Evolutionary conservation across 2,329 filamentous ascomycete genomes (phyloP).

Genomic region (Rhexocercosporidium sp.): DNA sequence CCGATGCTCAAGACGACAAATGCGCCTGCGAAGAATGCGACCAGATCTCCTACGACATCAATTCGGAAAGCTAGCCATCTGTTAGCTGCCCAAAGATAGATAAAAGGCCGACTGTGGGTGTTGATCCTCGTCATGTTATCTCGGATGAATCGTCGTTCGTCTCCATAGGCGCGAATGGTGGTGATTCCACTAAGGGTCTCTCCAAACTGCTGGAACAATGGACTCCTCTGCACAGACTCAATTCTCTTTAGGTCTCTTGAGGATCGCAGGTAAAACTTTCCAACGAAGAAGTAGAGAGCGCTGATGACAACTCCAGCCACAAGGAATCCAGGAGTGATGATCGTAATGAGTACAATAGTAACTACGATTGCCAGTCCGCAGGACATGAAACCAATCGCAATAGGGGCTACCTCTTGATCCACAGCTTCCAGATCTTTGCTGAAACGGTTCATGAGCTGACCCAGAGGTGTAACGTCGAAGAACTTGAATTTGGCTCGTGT

Average conservation of each 20-base stretch:
- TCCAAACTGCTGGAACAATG: conserved; percentile 96
- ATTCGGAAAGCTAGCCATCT: conserved; percentile 95
- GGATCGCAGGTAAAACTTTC: conserved; percentile 85
- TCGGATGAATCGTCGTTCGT: conserved; percentile 89
- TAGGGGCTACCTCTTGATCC: conserved; percentile 93
- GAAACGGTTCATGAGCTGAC: conserved; percentile 97
- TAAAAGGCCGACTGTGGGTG: conserved; percentile 88
- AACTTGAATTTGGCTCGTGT: conserved; percentile 95
- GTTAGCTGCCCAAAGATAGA: conserved; percentile 96
- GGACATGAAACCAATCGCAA: conserved; percentile 78
- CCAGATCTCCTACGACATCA: conserved; percentile 86
- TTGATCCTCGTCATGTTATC: conserved; percentile 91
- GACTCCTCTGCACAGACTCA: conserved; percentile 92
- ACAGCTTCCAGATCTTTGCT: conserved; percentile 96
- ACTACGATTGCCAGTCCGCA: conserved; percentile 73
- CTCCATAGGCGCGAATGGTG: conserved; percentile 95
- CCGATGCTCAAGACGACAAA: conserved; percentile 88
- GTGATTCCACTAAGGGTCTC: conserved; percentile 95
- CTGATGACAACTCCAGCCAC: conserved; percentile 87
- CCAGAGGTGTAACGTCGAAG: conserved; percentile 94
- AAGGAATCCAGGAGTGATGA: conserved; percentile 89
- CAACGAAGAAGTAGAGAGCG: conserved; percentile 79
- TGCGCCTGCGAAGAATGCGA: conserved; percentile 90
- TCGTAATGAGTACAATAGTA: conserved; percentile 84
- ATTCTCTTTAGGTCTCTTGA: conserved; percentile 96